Evolutionary conservation across 73 alveolate species (phyloP).

Genomic region (Paramecium pentaurelia): DNA sequence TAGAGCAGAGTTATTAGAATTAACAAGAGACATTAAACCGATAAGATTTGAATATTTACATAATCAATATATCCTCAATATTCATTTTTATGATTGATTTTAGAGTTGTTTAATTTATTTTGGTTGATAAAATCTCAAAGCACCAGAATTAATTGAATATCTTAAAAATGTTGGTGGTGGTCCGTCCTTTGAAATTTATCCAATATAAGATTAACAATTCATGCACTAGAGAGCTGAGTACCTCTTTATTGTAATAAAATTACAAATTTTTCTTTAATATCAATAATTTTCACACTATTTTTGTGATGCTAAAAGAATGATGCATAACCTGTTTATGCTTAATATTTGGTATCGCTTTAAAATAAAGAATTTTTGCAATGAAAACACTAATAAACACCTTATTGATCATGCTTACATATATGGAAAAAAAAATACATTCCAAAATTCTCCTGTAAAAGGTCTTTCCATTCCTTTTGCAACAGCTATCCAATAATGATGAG

Average conservation of each 20-base stretch:
- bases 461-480: slow-evolving; percentile 5
- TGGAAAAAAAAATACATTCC: background rate
- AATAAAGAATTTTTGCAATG: background rate
- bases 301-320: background rate
- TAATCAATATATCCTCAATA: background rate
- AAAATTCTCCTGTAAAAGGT: background rate
- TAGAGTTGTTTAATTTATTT: background rate
- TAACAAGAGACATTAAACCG: background rate
- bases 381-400: background rate
- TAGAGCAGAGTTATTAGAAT: background rate
- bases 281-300: background rate
- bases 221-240: background rate
- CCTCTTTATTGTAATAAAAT: background rate
- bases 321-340: background rate
- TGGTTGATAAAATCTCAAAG: background rate
- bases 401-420: background rate
- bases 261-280: background rate
- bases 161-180: background rate
- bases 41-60: background rate
- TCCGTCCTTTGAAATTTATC: background rate
- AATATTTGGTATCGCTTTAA: background rate
- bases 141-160: background rate
- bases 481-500: background rate
- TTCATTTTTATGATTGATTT: background rate
- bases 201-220: background rate